Conservation (phyloP, 164 flowering plant species). For the Litsea cubeba region DNA sequence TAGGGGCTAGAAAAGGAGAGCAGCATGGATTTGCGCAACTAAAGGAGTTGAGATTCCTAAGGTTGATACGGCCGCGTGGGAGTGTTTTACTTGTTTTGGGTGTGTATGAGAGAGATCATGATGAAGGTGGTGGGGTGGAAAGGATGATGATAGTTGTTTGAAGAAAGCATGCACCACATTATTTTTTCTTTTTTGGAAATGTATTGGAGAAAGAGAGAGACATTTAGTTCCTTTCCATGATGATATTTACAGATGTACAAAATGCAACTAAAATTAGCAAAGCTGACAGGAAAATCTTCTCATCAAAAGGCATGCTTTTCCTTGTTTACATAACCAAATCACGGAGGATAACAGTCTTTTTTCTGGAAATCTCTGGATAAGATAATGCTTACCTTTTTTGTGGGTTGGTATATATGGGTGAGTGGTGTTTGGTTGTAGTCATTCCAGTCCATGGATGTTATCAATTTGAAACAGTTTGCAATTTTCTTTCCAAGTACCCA, state of each 20-base stretch:
- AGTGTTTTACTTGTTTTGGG: neutral
- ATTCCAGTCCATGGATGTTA: too few species aligned
- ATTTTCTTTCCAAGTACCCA: too few species aligned
- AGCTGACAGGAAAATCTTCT: neutral
- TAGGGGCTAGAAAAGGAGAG: conserved; percentile 12
- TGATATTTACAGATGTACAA: neutral
- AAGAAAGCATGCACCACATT: neutral
- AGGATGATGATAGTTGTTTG: neutral
- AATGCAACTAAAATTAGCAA: neutral
- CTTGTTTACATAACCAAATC: neutral
- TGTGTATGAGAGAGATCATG: neutral
- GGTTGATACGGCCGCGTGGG: conserved; percentile 55
- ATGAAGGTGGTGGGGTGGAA: conserved; percentile 1
- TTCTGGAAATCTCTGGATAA: neutral
- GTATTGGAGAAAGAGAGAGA: neutral
- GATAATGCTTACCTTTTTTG: neutral
- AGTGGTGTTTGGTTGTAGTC: too few species aligned
- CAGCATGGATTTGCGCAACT: conserved; percentile 45
- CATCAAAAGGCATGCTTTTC: neutral
- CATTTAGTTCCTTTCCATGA: neutral
- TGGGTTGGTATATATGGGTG: too few species aligned
- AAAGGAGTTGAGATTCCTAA: conserved; percentile 23
- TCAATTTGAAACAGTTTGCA: too few species aligned
- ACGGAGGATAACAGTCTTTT: neutral
- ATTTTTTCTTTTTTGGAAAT: neutral